Base-by-base conservation (phyloP, 2,329 filamentous ascomycete genomes). In the Macroventuria anomochaeta region DNA sequence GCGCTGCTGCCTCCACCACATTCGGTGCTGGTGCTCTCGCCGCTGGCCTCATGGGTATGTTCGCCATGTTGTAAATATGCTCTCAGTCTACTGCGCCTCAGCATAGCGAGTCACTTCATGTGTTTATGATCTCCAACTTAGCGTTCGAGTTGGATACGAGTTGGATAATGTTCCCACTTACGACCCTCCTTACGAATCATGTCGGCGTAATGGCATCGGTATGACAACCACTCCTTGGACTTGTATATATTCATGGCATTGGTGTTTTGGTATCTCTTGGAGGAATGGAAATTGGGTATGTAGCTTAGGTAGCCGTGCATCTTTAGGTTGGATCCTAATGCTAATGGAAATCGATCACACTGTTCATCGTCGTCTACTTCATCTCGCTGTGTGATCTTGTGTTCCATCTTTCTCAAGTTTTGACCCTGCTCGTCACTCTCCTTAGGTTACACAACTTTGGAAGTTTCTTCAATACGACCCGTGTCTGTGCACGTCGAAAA, bases 61-160 rank as follows among this genome's bases (percentile, higher is more conserved):
- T 72, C 32, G 65, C 62, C 21, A 49, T 73, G 53, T 58, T 74
- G 43, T 74, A 68, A 67, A 50, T 50, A 47, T 46, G n/a, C 44
- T 4, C n/a, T 42, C 18, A 21, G 39, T 33, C 31, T 49, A 17
- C 7, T 23, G 26, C 28, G 6, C 20, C 31, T 37, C 39, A 44
- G 51, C 39, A 49, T 46, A 54, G 51, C 44, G 28, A 33, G 33
- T 28, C 21, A 33, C 13, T 34, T 43, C 17, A 48, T 39, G 28
- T 54, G 34, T 39, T 40, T 21, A 43, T 36, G 51, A 18, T 23
- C 40, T 40, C 21, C 23, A 33, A 5, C 26, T 34, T 38, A 48
- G 42, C 40, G 46, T 46, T 51, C 54, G 34, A 34, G 46, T 46
- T 51, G 54, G 34, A 34, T 32, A 13, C n/a, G 13, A 49, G 40